Evolutionary conservation across 1,139 yeast species (phyloP).

Genomic region (Suhomyces choctaworum): DNA sequence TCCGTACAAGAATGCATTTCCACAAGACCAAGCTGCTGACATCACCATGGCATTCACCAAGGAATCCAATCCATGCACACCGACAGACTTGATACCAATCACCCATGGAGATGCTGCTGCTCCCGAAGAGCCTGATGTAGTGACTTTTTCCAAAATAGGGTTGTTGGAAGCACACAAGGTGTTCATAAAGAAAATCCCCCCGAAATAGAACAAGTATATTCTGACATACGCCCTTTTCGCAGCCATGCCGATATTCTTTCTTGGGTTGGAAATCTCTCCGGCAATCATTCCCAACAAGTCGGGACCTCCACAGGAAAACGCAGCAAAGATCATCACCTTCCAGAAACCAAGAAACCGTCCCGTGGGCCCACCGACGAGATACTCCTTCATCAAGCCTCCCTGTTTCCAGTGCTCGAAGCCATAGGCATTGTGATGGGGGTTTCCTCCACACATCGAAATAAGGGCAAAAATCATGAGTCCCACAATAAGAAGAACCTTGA

Average conservation of each 20-base stretch:
- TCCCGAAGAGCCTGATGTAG: conserved; percentile 25
- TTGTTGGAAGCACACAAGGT: conserved; percentile 37
- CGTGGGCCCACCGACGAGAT: conserved; percentile 32
- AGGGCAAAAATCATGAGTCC: conserved; percentile 43
- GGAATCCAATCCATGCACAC: conserved; percentile 37
- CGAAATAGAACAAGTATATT: conserved; percentile 37
- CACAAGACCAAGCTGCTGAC: conserved; percentile 42
- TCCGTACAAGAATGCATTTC: conserved; percentile 38
- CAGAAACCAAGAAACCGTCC: conserved; percentile 41
- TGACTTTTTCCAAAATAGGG: conserved; percentile 29
- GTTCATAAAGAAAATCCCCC: conserved; percentile 42
- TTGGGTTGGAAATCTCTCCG: conserved; percentile 35
- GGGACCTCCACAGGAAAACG: conserved; percentile 47
- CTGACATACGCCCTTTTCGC: conserved; percentile 38
- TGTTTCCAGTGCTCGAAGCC: conserved; percentile 38
- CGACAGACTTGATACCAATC: conserved; percentile 37
- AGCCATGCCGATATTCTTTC: conserved; percentile 35
- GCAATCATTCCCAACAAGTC: conserved; percentile 38
- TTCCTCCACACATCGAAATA: conserved; percentile 21
- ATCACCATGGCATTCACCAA: conserved; percentile 38
- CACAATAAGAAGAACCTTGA: conserved; percentile 39
- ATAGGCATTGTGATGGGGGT: conserved; percentile 29
- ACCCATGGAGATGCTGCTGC: conserved; percentile 45
- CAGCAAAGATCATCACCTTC: conserved; percentile 39
- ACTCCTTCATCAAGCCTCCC: conserved; percentile 37